These are phyloP conservation scores for Sugiyamaella castrensis DNA, from an alignment of 1,139 yeast species.

Conservation along the genomic window DNA sequence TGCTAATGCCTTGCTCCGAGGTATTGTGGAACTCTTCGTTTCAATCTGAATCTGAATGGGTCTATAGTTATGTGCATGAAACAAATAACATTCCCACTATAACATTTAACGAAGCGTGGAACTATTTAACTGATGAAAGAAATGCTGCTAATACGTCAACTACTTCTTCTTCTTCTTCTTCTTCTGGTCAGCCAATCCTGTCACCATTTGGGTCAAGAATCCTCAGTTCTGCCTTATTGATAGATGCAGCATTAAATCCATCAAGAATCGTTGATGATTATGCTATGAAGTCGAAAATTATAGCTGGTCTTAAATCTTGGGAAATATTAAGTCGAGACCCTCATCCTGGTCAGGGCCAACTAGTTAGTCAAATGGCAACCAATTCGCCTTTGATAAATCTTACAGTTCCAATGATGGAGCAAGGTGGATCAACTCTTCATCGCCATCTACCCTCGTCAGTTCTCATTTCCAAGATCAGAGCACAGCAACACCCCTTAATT, in stretches of 20 bases:
- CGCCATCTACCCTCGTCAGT: conserved; percentile 18
- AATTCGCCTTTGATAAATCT: conserved; percentile 19
- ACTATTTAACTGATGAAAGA: conserved; percentile 6
- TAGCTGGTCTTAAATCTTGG: conserved; percentile 19
- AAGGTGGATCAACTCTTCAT: conserved; percentile 4
- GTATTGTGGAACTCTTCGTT: conserved; percentile 32
- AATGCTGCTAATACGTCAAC: conserved; percentile 7
- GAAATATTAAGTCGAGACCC: conserved; percentile 23
- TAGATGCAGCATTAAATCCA: conserved; percentile 19
- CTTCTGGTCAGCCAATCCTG: conserved; percentile 13
- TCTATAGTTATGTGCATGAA: conserved; percentile 14
- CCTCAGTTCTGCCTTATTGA: conserved; percentile 26
- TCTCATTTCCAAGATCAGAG: conserved; percentile 19
- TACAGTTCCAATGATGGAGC: conserved; percentile 22
- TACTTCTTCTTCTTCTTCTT: background rate
- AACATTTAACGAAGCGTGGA: conserved; percentile 10
- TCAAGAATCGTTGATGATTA: conserved; percentile 7
- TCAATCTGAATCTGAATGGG: conserved; percentile 28
- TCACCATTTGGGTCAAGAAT: conserved; percentile 28
- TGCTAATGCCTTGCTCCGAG: conserved; percentile 37
- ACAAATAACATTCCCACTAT: conserved; percentile 7
- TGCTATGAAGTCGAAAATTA: conserved; percentile 8
- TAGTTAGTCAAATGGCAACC: conserved; percentile 22
- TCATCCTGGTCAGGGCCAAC: conserved; percentile 30
- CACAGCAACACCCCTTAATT: conserved; percentile 29